A percentile compares a stretch with the other conserved stretches of the same genome.
Conservation (phyloP, 1,139 yeast species). For the Yamadazyma aaseri region DNA sequence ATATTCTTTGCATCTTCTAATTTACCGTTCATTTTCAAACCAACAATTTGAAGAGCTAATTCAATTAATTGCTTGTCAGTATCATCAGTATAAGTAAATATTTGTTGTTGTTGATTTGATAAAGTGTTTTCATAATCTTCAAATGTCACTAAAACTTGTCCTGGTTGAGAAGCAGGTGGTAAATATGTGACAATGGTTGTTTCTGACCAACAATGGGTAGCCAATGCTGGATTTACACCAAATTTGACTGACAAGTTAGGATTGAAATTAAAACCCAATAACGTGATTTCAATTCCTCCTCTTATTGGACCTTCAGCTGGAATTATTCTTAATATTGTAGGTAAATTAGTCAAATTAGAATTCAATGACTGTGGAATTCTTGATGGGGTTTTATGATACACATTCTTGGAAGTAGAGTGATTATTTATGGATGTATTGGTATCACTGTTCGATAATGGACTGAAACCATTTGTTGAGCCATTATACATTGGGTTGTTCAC, state of each 20-base stretch:
- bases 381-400: conserved; percentile 13
- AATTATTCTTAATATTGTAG: conserved; percentile 76
- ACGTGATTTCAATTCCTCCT: conserved; percentile 93
- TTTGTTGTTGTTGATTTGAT: conserved; percentile 46
- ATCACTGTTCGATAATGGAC: conserved; percentile 48
- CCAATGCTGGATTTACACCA: conserved; percentile 78
- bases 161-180: conserved; percentile 87
- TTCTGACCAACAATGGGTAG: conserved; percentile 96
- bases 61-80: conserved; percentile 91
- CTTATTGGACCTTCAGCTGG: conserved; percentile 94
- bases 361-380: conserved; percentile 16
- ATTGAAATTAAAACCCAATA: conserved; percentile 81
- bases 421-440: conserved; percentile 21
- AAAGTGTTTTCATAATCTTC: conserved; percentile 46
- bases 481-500: conserved; percentile 46
- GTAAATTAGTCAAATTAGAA: conserved; percentile 28
- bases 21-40: conserved; percentile 91
- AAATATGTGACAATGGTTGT: conserved; percentile 89
- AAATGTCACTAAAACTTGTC: conserved; percentile 87
- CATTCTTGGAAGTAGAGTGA: conserved; percentile 6
- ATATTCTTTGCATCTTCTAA: conserved; percentile 89
- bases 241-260: conserved; percentile 82
- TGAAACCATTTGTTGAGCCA: conserved; percentile 41
- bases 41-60: conserved; percentile 89
- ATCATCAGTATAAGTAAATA: conserved; percentile 89